Evolutionary conservation across 2,329 filamentous ascomycete genomes (phyloP), one percentile per base, ranked within the genome.

Genomic region (Fusarium begoniae): DNA sequence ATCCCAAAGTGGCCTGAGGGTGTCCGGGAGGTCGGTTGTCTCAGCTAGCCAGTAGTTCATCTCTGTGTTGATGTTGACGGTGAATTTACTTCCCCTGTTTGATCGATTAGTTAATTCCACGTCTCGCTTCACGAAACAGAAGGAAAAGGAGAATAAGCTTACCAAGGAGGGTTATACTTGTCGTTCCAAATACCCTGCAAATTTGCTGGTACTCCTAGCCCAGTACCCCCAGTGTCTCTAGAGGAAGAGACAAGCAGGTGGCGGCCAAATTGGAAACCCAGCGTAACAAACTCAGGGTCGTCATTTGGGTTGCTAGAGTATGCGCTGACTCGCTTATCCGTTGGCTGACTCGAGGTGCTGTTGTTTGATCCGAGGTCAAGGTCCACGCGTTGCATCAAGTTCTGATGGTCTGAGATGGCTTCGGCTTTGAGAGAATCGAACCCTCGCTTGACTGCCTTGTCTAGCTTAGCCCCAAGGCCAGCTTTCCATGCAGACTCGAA

Each of bases 271-370:
- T 50, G 7, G 14, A 50, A 50, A 20, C 28, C 8, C 20, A 50
- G 5, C 10, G 47, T 26, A 17, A 50, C 3, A n/a, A 50, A 30
- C 3, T 50, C 47, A 9, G 20, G 28, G 15, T 50, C 47, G 3
- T 50, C 8, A 0, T n/a, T 3, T 2, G 47, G 28, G 3, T n/a
- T 11, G 12, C 26, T 17, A 0, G 6, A 0, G 10, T 30, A 50
- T 30, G 28, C 28, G 3, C 28, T 30, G 3, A 50, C 20, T 50
- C 28, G 14, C 10, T 50, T 3, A 13, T 50, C 47, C 0, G 20
- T 50, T 50, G 47, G 28, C 20, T 6, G 47, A 6, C 3, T 50
- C 0, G 28, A 50, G 10, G 28, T 8, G 20, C 5, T 8, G 5
- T 30, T 30, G 20, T 50, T 30, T 30, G 20, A 30, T 30, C 28